These are phyloP conservation scores for Penicillium robsamsonii DNA, from an alignment of 495 filamentous ascomycete species.

Conservation along the genomic window DNA sequence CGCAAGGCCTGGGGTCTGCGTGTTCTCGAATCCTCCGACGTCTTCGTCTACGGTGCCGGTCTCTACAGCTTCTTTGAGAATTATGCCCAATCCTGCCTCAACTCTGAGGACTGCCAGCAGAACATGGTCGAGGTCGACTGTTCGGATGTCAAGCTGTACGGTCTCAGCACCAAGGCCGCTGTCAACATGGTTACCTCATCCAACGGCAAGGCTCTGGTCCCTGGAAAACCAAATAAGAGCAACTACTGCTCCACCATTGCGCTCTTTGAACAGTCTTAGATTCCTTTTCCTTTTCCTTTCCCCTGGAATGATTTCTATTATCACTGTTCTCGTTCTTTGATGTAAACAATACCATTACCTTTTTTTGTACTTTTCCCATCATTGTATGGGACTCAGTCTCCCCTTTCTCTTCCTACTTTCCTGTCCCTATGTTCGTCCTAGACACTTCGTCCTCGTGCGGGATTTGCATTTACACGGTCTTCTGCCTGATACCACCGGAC, in stretches of 20 bases:
- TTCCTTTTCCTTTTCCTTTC: not conserved
- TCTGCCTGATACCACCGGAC: not conserved
- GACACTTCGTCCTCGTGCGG: not conserved
- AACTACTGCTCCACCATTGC: conserved; percentile 77
- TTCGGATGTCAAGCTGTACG: conserved; percentile 69
- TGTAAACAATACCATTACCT: not conserved
- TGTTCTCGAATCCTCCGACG: conserved; percentile 63
- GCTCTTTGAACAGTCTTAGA: conserved; percentile 48
- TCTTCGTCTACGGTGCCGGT: conserved; percentile 74
- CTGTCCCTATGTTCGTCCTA: not conserved
- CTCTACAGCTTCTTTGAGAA: conserved; percentile 89
- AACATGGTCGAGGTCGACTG: conserved; percentile 84
- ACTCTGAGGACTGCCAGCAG: conserved; percentile 73
- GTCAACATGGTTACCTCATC: conserved; percentile 75
- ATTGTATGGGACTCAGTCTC: not conserved
- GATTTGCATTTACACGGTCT: not conserved
- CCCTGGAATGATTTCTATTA: not conserved
- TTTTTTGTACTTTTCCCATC: not conserved
- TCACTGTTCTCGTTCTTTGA: not conserved
- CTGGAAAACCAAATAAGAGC: conserved; percentile 63
- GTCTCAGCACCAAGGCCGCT: conserved; percentile 82
- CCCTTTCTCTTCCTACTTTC: not conserved
- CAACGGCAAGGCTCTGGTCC: conserved; percentile 49
- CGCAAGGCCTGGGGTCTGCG: conserved; percentile 85
- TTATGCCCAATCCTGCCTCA: conserved; percentile 75